Percentiles rank a stretch among this genome's conserved stretches.
Evolutionary conservation across 352 stramenopile species (phyloP).

Genomic region (Globisporangium cylindrosporum): DNA sequence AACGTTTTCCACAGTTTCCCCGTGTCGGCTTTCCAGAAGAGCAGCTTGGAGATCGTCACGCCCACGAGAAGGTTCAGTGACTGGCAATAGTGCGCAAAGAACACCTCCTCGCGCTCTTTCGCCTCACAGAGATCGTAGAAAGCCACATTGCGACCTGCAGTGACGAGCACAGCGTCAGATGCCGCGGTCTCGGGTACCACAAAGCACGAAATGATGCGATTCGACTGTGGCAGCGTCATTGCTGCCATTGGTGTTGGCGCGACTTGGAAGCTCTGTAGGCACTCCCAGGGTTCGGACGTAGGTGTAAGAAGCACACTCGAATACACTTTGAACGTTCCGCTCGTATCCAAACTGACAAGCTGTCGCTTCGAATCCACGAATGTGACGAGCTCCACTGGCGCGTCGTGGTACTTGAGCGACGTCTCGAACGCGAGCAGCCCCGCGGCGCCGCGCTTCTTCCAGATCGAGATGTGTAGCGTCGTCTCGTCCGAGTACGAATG

Average conservation of each 20-base stretch:
- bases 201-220: slow-evolving; percentile 18
- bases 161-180: slow-evolving; percentile 59
- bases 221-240: background rate
- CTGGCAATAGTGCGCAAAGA: slow-evolving; percentile 56
- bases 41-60: slow-evolving; percentile 47
- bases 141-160: slow-evolving; percentile 26
- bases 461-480: slow-evolving; percentile 53
- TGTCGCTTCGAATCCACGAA: slow-evolving; percentile 64
- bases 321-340: slow-evolving; percentile 39
- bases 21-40: slow-evolving; percentile 61
- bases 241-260: slow-evolving; percentile 6
- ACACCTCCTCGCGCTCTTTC: slow-evolving; percentile 59
- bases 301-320: slow-evolving; percentile 45
- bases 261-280: slow-evolving; percentile 38
- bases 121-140: slow-evolving; percentile 67
- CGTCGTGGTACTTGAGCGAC: slow-evolving; percentile 32
- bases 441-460: slow-evolving; percentile 34
- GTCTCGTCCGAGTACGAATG: slow-evolving; percentile 69
- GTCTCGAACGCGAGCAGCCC: slow-evolving; percentile 30
- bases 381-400: slow-evolving; percentile 37
- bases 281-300: slow-evolving; percentile 49
- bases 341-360: slow-evolving; percentile 51
- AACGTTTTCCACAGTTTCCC: slow-evolving; percentile 54
- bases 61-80: slow-evolving; percentile 55
- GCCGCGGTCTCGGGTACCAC: slow-evolving; percentile 41